phyloP scores from a whole-genome alignment of 2,329 filamentous ascomycete species.

The Sporothrix pseudoabietina region DNA sequence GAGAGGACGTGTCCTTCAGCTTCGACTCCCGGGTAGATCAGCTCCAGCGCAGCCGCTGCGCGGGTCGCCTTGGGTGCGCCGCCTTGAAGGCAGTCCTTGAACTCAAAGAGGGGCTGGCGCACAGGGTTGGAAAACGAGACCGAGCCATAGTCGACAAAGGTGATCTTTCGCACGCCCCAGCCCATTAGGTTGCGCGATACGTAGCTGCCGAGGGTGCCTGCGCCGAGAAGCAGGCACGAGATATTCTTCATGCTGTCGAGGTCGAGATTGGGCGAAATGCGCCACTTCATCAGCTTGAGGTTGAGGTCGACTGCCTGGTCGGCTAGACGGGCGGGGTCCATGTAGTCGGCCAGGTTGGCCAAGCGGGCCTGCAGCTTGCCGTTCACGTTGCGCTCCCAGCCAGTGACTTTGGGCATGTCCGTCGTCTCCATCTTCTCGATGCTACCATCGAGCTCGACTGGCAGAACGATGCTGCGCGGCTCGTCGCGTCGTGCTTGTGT shows the following conservation, averaged over 20 bases:
- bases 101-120: slow-evolving; percentile 87
- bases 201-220: slow-evolving; percentile 91
- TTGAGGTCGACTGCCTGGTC: slow-evolving; percentile 96
- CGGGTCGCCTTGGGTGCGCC: slow-evolving; percentile 80
- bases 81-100: slow-evolving; percentile 83
- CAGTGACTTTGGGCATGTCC: slow-evolving; percentile 84
- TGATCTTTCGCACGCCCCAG: slow-evolving; percentile 94
- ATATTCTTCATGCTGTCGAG: slow-evolving; percentile 87
- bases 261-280: slow-evolving; percentile 84
- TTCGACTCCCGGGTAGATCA: slow-evolving; percentile 90
- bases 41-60: slow-evolving; percentile 76
- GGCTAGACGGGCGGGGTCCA: slow-evolving; percentile 85
- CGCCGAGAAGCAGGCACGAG: slow-evolving; percentile 86
- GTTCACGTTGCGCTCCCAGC: slow-evolving; percentile 84
- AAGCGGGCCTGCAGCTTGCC: slow-evolving; percentile 77
- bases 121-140: slow-evolving; percentile 98
- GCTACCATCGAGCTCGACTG: slow-evolving; percentile 58
- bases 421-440: slow-evolving; percentile 47
- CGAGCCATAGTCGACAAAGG: slow-evolving; percentile 88
- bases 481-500: slow-evolving; percentile 75
- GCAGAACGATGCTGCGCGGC: slow-evolving; percentile 77
- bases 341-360: slow-evolving; percentile 85
- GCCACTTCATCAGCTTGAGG: slow-evolving; percentile 98
- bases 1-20: slow-evolving; percentile 77
- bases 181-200: slow-evolving; percentile 89